Conservation (phyloP, 1,139 yeast genomes). For the Eremothecium cymbalariae region DNA sequence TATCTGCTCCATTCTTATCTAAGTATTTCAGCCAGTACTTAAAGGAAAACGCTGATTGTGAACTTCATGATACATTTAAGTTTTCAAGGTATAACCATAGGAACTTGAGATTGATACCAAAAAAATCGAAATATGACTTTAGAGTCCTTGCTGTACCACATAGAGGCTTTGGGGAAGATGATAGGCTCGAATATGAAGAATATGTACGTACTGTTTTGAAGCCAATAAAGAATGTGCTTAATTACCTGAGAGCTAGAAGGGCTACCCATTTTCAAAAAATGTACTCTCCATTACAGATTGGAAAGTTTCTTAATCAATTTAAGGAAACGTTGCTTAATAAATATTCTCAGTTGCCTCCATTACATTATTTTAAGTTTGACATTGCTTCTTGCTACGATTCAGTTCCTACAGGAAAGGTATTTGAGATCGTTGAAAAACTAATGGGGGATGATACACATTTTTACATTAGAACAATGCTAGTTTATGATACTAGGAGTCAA, state of each 20-base stretch:
- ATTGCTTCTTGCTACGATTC: conserved; percentile 74
- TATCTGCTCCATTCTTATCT: conserved; percentile 38
- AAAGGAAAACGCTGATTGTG: conserved; percentile 22
- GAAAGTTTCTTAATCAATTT: conserved; percentile 30
- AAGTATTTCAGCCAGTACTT: conserved; percentile 36
- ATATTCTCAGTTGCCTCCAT: conserved; percentile 30
- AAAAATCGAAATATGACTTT: conserved; percentile 40
- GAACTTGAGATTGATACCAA: conserved; percentile 45
- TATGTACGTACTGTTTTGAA: conserved; percentile 29
- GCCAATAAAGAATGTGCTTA: conserved; percentile 36
- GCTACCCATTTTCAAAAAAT: conserved; percentile 23
- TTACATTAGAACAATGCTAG: conserved; percentile 18
- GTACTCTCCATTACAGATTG: conserved; percentile 33
- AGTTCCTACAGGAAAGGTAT: conserved; percentile 46
- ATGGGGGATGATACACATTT: conserved; percentile 19
- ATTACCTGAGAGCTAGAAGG: conserved; percentile 23
- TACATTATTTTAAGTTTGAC: conserved; percentile 65
- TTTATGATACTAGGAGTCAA: conserved; percentile 16
- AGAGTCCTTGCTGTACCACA: conserved; percentile 55
- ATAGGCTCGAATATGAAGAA: conserved; percentile 27
- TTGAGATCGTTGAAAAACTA: conserved; percentile 22
- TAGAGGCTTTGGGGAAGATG: conserved; percentile 25
- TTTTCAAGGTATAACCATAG: conserved; percentile 32
- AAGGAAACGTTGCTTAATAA: conserved; percentile 22
- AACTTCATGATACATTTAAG: conserved; percentile 22